Evolutionary conservation across 768 basidiomycete species (phyloP), one percentile per base, ranked within the genome.

Genomic region (Phlegmacium glaucopus): DNA sequence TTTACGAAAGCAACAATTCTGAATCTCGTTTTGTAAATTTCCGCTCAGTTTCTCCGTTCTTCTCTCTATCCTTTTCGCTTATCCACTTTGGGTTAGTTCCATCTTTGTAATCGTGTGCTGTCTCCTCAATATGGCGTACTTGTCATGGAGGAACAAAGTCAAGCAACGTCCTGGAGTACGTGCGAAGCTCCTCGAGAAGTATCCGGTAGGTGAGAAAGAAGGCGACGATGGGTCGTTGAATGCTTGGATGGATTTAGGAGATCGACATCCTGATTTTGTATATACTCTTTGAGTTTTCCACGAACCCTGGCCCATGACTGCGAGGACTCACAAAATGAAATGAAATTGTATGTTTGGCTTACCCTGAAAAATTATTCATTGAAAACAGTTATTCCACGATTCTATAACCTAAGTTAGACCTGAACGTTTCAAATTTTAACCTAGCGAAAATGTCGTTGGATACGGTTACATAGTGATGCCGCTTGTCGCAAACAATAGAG

Each of bases 1-100:
- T 71, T 66, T 49, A 65, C 47, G 26, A 67, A 64, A 40, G 67
- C 70, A 2, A 70, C 64, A 0, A 69, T 70, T 18, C 64, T 70
- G 60, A 61, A 69, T 42, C 54, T 70, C 10, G 48, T 52, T 9
- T 71, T 71, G 69, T 71, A 36, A 51, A 65, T 64, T n/a, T 16
- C 30, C 22, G 18, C 6, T n/a, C 18, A 13, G 5, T 26, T 28
- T 16, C 22, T 42, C 16, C 41, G 13, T 39, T 32, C 13, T 76
- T n/a, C n/a, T n/a, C n/a, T n/a, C n/a, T n/a, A n/a, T n/a, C n/a
- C n/a, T n/a, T 11, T 11, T 16, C 30, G 28, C 36, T 48, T 6
- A 47, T 27, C 42, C 39, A 39, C 34, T 32, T 11, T 39, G 13
- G 13, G 30, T 6, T 25, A 68, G 68, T 51, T 49, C 62, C n/a